Conservation (phyloP, 148 eudicot genomes). For the Silene latifolia region DNA sequence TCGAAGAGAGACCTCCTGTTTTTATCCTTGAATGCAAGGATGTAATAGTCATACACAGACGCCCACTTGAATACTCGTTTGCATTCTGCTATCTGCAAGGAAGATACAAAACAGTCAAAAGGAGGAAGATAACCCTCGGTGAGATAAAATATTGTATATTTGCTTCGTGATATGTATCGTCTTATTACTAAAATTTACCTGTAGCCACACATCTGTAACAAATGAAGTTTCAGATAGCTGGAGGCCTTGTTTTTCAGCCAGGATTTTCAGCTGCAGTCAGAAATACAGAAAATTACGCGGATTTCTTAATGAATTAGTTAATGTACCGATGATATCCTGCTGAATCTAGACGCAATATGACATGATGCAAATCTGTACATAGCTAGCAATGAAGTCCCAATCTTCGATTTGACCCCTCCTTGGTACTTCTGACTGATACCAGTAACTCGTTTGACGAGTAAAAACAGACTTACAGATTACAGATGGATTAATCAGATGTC, state of each 20-base stretch:
- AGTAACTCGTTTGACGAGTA: no score
- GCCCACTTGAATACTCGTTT: slow-evolving; percentile 23
- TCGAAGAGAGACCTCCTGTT: neutral
- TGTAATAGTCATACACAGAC: slow-evolving; percentile 16
- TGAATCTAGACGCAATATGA: no score
- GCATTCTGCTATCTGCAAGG: slow-evolving; percentile 16
- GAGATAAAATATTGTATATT: neutral
- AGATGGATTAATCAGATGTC: no score
- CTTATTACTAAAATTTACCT: slow-evolving; percentile 15
- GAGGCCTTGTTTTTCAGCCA: slow-evolving; percentile 18
- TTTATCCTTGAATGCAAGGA: neutral
- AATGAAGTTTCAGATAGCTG: slow-evolving; percentile 11
- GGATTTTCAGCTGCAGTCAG: slow-evolving; percentile 13
- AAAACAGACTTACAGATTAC: no score
- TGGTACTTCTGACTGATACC: no score
- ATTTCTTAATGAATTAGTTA: neutral
- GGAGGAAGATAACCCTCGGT: neutral
- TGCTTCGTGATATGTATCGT: neutral
- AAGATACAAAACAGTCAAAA: neutral
- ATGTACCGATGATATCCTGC: no score
- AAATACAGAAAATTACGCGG: neutral
- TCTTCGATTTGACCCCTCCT: no score
- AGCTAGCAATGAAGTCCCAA: no score
- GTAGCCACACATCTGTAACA: slow-evolving; percentile 23
- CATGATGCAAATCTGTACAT: no score